Evolutionary conservation across 305 asterid species (phyloP), one percentile per base, ranked within the genome.

Genomic region (Fraxinus latifolia): DNA sequence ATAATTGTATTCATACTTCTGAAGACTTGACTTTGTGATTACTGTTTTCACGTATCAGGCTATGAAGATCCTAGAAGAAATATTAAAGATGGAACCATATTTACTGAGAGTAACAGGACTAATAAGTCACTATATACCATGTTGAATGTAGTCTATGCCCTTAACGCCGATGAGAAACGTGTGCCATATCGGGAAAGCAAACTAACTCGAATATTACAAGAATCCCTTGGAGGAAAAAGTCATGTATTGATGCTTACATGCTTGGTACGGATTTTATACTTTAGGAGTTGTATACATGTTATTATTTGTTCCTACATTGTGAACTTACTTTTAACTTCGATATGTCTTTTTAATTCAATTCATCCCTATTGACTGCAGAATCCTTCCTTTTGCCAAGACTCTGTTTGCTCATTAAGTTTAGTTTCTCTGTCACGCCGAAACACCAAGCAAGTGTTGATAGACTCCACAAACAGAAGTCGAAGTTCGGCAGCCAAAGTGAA

Each of bases 161-260:
- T 93, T 42, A 89, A 87, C 82, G 79, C 91, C 76, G 88, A 86
- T 79, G 97, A 93, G 77, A 86, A 3, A 15, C 88, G 88, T 47
- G 95, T 95, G 83, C 97, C 99, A 47, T 93, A 90, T 83, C 87
- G 99, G 53, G 97, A 89, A 83, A 93, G 93, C 82, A 95, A 91
- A 88, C 91, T 95, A 72, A 93, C 99, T 79, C 92, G 91, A 65
- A 86, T 95, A 37, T 84, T 93, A 70, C 93, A 93, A 88, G 98
- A 92, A 77, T 95, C 95, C 23, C 91, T 95, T 84, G 91, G 90
- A 23, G 92, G 94, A 74, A 82, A 84, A 81, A 91, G 88, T 90
- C 91, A 36, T 76, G 90, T 88, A 19, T 60, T 93, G 79, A 81
- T 95, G 88, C 85, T 95, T 32, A 84, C 93, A 85, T 92, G 97